phyloP scores from a whole-genome alignment of 129 eudicot species.

The Lactuca sativa region DNA sequence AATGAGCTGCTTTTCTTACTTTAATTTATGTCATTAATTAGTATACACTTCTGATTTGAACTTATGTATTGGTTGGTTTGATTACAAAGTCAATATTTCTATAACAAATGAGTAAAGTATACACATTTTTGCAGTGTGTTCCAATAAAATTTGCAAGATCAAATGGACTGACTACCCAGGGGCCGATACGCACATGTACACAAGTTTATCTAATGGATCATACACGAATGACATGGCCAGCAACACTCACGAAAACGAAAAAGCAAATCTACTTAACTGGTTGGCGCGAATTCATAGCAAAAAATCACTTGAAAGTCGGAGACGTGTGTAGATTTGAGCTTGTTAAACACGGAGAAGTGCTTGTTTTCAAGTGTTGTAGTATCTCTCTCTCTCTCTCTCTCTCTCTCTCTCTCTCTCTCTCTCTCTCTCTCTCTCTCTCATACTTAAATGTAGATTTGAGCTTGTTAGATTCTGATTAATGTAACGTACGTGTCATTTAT shows the following conservation, averaged over 20 bases:
- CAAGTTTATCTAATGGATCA: slow-evolving; percentile 17
- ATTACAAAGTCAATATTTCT: no score
- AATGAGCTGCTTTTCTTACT: no score
- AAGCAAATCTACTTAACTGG: neutral
- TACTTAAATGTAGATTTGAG: no score
- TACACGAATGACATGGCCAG: slow-evolving; percentile 19
- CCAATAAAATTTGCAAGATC: slow-evolving; percentile 29
- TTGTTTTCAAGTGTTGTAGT: slow-evolving; percentile 18
- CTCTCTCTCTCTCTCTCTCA: no score
- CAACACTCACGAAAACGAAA: neutral
- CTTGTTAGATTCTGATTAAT: no score
- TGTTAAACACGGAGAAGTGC: slow-evolving; percentile 7
- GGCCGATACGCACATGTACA: neutral
- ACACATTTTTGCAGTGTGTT: slow-evolving; percentile 9
- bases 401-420: neutral
- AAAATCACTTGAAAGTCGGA: slow-evolving; percentile 7
- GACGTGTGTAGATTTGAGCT: slow-evolving; percentile 24
- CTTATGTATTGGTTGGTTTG: neutral
- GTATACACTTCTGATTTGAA: neutral
- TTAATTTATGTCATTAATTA: neutral
- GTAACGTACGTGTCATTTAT: no score
- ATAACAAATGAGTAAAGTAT: neutral
- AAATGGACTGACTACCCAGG: slow-evolving; percentile 10
- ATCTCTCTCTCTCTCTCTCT: slow-evolving; percentile 1
- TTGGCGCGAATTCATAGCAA: slow-evolving; percentile 4